Evolutionary conservation across 306 rosid genomes (phyloP), one percentile per base, ranked within the genome.

Genomic region (Cyclanthera cordifolia): DNA sequence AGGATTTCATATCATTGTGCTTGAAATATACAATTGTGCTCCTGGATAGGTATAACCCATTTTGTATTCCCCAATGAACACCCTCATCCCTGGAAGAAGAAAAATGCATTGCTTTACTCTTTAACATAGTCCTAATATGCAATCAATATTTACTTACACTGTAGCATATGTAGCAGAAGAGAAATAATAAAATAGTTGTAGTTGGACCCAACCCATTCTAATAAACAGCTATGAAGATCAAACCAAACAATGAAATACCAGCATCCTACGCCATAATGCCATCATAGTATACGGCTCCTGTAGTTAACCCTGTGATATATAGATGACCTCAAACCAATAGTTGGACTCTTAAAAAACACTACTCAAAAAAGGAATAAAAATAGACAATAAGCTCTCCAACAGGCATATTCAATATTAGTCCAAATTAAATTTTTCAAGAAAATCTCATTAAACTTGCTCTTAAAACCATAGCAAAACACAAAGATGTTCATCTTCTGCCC

Each of bases 61-160:
- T 94, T 76, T 94, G 99, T 75, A 90, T 90, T 75, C 97, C 97
- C 99, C 99, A 94, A 74, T 94, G 99, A 53, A 90, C 99, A 69
- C 97, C 99, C 75, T 94, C 99, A 32, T 94, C 99, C 72, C 97
- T 94, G 81, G 56, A 74, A 86, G 54, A 23, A 66, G 21, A 47
- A 71, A 73, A 16, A 55, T 28, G 37, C 25, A 56, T 54, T 9
- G 57, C 12, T 39, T 68, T 65, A 48, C 37, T 45, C 51, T 37
- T 37, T 37, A 25, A 46, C 34, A 32, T 0, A 70, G 34, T 34
- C 27, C 8, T 17, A 70, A 52, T 11, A 20, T 37, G 43, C 28
- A 51, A n/a, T n/a, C n/a, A n/a, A n/a, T n/a, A n/a, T n/a, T n/a
- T n/a, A n/a, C n/a, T n/a, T n/a, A n/a, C n/a, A n/a, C n/a, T n/a